These are phyloP conservation scores for Filosporella fistucella DNA, from an alignment of 495 filamentous ascomycete species.

Conservation along the genomic window DNA sequence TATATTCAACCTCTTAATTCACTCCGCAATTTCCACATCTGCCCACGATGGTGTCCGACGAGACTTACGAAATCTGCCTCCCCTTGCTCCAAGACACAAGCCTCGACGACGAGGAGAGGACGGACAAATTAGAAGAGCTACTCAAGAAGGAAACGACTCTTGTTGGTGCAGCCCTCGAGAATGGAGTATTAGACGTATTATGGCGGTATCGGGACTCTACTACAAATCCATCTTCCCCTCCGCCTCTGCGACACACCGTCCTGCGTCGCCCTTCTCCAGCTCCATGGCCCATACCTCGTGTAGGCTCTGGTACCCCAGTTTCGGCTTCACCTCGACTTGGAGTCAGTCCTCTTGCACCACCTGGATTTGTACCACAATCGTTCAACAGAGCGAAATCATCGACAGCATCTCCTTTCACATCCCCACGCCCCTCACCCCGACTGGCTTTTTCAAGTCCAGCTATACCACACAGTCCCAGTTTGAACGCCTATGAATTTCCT, in stretches of 20 bases:
- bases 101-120: slow-evolving; percentile 92
- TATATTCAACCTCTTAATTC: background rate
- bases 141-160: slow-evolving; percentile 74
- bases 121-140: slow-evolving; percentile 84
- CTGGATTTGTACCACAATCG: slow-evolving; percentile 73
- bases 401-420: slow-evolving; percentile 86
- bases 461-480: slow-evolving; percentile 91
- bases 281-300: slow-evolving; percentile 79
- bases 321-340: slow-evolving; percentile 72
- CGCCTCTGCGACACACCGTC: slow-evolving; percentile 81
- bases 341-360: slow-evolving; percentile 75
- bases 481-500: slow-evolving; percentile 91
- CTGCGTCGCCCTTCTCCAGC: slow-evolving; percentile 88
- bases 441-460: slow-evolving; percentile 82
- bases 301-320: slow-evolving; percentile 62
- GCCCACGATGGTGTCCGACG: slow-evolving; percentile 78
- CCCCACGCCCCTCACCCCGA: slow-evolving; percentile 88
- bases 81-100: slow-evolving; percentile 77
- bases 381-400: slow-evolving; percentile 71
- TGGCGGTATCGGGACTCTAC: slow-evolving; percentile 84
- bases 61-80: slow-evolving; percentile 85
- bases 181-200: slow-evolving; percentile 83
- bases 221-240: slow-evolving; percentile 70
- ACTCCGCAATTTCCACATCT: too few relatives aligned
- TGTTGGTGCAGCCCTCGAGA: slow-evolving; percentile 75